These are phyloP conservation scores for Dactylellina leptospora DNA, from an alignment of 2,329 filamentous ascomycete genomes.

Conservation along the genomic window DNA sequence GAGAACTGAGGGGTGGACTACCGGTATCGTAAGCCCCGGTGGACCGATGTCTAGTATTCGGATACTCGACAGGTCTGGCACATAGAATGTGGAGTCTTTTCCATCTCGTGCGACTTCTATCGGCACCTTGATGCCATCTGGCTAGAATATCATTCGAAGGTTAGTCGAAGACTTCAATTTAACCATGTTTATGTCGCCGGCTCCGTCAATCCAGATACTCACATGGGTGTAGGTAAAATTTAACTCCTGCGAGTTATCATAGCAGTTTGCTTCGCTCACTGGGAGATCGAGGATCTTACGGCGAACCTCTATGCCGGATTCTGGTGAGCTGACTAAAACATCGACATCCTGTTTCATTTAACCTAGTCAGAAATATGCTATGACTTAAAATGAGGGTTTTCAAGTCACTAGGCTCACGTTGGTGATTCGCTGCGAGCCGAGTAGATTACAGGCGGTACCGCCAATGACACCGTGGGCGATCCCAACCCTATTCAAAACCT, in stretches of 20 bases:
- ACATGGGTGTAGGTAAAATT: neutral
- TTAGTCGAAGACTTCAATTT: too few relatives aligned
- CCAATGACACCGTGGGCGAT: slow-evolving; percentile 16
- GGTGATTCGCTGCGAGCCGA: slow-evolving; percentile 1
- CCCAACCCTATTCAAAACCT: neutral
- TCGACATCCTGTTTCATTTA: slow-evolving; percentile 19
- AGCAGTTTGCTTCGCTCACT: too few relatives aligned
- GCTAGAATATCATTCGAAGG: neutral
- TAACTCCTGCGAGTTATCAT: neutral
- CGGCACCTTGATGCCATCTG: neutral
- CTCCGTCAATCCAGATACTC: too few relatives aligned
- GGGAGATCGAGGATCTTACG: neutral
- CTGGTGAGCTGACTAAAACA: slow-evolving; percentile 9
- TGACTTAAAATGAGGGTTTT: neutral
- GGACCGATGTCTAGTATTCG: neutral
- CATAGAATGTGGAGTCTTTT: neutral
- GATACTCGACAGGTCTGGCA: slow-evolving; percentile 9
- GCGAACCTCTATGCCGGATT: neutral
- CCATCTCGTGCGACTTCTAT: slow-evolving; percentile 7
- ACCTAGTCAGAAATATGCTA: neutral
- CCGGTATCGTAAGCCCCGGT: slow-evolving; percentile 1
- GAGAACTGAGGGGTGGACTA: slow-evolving; percentile 12
- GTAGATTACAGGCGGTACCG: neutral
- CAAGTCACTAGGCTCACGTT: neutral
- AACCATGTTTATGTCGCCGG: too few relatives aligned